Base-by-base conservation (phyloP, 2,329 filamentous ascomycete genomes). In the Emydomyces testavorans region DNA sequence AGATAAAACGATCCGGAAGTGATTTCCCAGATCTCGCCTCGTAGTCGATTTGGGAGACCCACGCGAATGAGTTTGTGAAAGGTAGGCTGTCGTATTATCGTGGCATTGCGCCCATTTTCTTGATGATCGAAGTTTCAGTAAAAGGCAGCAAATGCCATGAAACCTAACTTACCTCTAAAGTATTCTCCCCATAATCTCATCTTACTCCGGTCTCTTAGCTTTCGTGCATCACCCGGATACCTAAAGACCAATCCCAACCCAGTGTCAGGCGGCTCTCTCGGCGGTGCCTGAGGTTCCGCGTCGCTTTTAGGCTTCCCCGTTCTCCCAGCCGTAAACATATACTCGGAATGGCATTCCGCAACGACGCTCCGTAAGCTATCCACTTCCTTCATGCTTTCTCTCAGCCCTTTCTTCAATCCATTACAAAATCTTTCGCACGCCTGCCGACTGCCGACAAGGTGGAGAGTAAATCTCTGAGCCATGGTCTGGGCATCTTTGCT, bases 121-220 rank as follows among this genome's bases (percentile, higher is more conserved):
- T 52, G 34, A 44, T 15, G 15, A 35, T 31, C 11, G 24, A 35
- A 29, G 53, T 29, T 28, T 40, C 57, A 51, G 50, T 39, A 20
- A 11, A 53, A 37, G 36, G 2, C 29, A 21, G 35, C 16, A 16
- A 3, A 13, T 20, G 10, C 4, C 4, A 8, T 6, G 10, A 11
- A 8, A 29, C 2, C 11, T 3, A 5, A 51, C 57, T 49, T 60
- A 67, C 71, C 66, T 63, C 86, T 78, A 52, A 98, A 74, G 64
- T 98, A 98, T 67, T 98, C 92, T 50, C 85, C 87, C 92, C 92
- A 98, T 34, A 98, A 70, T 38, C 92, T 78, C 84, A 98, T 96
- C 72, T 98, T 98, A 61, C 90, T 94, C 49, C 88, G 78, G 64
- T 98, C 92, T 56, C 92, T 78, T 51, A 96, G 75, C 68, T 96